Evolutionary conservation across 192 early-diverging fungal genomes (phyloP).

Genomic region (Umbelopsis sp.): DNA sequence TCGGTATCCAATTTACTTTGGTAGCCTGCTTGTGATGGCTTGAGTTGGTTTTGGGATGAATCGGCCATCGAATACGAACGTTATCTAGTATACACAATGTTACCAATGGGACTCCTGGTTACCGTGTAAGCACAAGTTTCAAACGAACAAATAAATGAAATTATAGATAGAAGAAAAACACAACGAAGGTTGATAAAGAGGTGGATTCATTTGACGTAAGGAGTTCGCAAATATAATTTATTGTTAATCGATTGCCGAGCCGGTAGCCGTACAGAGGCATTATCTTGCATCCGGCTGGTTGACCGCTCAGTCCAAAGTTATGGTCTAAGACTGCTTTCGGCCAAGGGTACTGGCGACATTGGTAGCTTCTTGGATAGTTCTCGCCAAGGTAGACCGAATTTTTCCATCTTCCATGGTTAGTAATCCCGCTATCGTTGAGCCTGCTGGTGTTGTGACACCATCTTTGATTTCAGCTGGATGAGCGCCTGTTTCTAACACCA

Average conservation of each 20-base stretch:
- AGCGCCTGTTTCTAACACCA: constrained; percentile 51
- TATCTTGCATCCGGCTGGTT: not conserved
- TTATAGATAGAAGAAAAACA: not conserved
- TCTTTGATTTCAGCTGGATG: constrained; percentile 60
- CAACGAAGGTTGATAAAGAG: not conserved
- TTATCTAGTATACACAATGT: too few relatives aligned
- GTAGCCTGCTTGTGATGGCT: too few relatives aligned
- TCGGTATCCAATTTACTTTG: too few relatives aligned
- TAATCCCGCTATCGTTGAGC: constrained; percentile 57
- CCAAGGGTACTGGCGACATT: constrained; percentile 54
- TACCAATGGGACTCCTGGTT: too few relatives aligned
- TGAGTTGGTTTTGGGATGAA: too few relatives aligned
- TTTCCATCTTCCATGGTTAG: constrained; percentile 61
- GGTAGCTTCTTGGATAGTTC: constrained; percentile 54
- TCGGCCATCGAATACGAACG: too few relatives aligned
- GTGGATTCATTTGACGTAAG: not conserved
- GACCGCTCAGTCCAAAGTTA: not conserved
- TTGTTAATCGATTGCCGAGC: not conserved
- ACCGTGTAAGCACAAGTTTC: too few relatives aligned
- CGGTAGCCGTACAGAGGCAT: not conserved
- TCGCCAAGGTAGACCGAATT: constrained; percentile 55
- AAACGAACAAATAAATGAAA: not conserved
- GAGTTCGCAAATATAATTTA: not conserved
- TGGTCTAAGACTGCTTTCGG: constrained; percentile 10
- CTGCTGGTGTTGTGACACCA: constrained; percentile 55